Evolutionary conservation across 164 flowering plant genomes (phyloP).

Genomic region (Liriodendron chinense): DNA sequence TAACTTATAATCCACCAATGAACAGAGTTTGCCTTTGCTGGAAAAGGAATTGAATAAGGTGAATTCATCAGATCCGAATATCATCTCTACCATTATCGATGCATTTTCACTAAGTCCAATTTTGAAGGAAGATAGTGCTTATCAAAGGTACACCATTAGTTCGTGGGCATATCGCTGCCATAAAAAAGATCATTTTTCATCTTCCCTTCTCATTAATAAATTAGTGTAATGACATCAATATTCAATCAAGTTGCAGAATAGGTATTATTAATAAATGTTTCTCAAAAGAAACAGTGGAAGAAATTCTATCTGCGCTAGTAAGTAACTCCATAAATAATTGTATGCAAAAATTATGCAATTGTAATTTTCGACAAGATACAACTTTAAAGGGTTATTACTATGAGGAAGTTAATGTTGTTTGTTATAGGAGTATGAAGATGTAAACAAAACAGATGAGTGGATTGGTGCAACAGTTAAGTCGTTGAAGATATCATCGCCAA

Average conservation of each 20-base stretch:
- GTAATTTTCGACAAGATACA: not conserved
- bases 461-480: slow-evolving; percentile 37
- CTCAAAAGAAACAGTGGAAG: slow-evolving; percentile 26
- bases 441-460: slow-evolving; percentile 43
- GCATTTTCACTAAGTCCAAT: slow-evolving; percentile 42
- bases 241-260: slow-evolving; percentile 37
- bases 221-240: not conserved
- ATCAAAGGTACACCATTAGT: slow-evolving; percentile 37
- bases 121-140: slow-evolving; percentile 61
- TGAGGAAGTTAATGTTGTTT: not conserved
- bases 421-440: slow-evolving; percentile 48
- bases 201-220: too few species aligned
- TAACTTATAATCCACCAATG: not conserved
- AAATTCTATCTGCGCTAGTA: slow-evolving; percentile 41
- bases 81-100: slow-evolving; percentile 46
- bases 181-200: not conserved
- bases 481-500: slow-evolving; percentile 71
- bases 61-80: slow-evolving; percentile 44
- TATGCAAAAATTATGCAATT: not conserved
- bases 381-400: too few species aligned
- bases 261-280: slow-evolving; percentile 45
- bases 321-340: slow-evolving; percentile 16
- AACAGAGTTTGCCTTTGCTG: slow-evolving; percentile 55
- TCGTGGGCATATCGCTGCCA: not conserved
- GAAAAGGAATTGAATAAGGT: slow-evolving; percentile 53